phyloP scores from a whole-genome alignment of 306 rosid species.

The Pterocarpus macrocarpus region DNA sequence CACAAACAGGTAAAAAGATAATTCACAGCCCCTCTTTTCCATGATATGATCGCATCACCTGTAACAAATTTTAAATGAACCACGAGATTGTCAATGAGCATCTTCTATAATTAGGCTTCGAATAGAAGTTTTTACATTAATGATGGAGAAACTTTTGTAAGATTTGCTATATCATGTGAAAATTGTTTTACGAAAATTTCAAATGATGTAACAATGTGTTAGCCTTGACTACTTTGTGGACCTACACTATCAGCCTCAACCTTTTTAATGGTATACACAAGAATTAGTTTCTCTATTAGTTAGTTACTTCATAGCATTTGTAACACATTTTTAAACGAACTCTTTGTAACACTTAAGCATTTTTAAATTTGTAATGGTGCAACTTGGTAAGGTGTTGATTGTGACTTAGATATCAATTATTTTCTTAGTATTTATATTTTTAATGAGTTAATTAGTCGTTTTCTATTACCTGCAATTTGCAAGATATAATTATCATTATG shows the following conservation, averaged over 20 bases:
- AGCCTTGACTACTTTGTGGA: background rate
- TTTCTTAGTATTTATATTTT: background rate
- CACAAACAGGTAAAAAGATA: background rate
- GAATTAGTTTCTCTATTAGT: background rate
- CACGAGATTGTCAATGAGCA: no score
- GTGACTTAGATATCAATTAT: background rate
- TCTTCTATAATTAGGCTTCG: no score
- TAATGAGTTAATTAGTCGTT: background rate
- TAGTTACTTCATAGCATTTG: background rate
- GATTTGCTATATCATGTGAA: no score
- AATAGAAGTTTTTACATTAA: no score
- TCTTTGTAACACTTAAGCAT: background rate
- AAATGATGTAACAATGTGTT: no score
- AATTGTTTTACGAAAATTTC: no score
- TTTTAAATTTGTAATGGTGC: background rate
- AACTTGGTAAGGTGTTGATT: background rate
- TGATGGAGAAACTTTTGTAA: no score
- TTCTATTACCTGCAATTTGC: slow-evolving; percentile 18
- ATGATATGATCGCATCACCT: no score
- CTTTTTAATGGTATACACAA: background rate
- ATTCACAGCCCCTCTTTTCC: background rate
- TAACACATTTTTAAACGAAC: background rate
- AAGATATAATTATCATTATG: slow-evolving; percentile 16
- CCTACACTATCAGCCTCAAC: background rate
- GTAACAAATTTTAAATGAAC: no score